Percentiles rank a stretch among this genome's conserved stretches.
Conservation (phyloP, 805 yeast species). For the Wickerhamiella alocasiicola region DNA sequence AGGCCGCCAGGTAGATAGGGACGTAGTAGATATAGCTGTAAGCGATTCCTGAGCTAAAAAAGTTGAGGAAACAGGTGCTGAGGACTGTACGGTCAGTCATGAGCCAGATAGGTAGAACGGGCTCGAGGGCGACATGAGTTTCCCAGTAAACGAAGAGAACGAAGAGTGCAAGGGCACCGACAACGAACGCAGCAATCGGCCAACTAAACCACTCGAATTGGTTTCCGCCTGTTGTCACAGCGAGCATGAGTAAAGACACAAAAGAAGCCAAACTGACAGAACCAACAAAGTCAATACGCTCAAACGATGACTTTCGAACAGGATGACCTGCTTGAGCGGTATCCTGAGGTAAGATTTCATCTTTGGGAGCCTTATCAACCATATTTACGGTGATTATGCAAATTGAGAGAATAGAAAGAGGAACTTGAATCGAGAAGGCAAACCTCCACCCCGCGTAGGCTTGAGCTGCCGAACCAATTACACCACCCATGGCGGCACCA, state of each 20-base stretch:
- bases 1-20: constrained; percentile 67
- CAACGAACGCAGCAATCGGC: constrained; percentile 27
- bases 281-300: constrained; percentile 55
- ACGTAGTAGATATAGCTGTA: constrained; percentile 53
- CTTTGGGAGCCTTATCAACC: constrained; percentile 12
- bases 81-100: constrained; percentile 47
- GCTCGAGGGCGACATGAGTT: constrained; percentile 40
- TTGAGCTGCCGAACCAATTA: constrained; percentile 42
- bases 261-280: constrained; percentile 45
- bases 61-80: constrained; percentile 52
- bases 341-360: constrained; percentile 4
- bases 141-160: constrained; percentile 41
- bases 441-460: constrained; percentile 53
- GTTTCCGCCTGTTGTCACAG: constrained; percentile 56
- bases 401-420: constrained; percentile 28
- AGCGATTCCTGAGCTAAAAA: constrained; percentile 58
- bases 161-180: constrained; percentile 27
- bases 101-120: constrained; percentile 56
- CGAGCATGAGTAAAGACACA: constrained; percentile 45
- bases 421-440: constrained; percentile 32
- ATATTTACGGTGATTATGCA: constrained; percentile 25
- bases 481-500: constrained; percentile 66
- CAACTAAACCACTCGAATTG: constrained; percentile 37
- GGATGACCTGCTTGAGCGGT: constrained; percentile 27
- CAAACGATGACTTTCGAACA: constrained; percentile 35